A percentile compares a stretch with the other conserved stretches of the same genome.
These are phyloP conservation scores for Hydnum rufescens DNA, from an alignment of 768 basidiomycete genomes.

Conservation along the genomic window DNA sequence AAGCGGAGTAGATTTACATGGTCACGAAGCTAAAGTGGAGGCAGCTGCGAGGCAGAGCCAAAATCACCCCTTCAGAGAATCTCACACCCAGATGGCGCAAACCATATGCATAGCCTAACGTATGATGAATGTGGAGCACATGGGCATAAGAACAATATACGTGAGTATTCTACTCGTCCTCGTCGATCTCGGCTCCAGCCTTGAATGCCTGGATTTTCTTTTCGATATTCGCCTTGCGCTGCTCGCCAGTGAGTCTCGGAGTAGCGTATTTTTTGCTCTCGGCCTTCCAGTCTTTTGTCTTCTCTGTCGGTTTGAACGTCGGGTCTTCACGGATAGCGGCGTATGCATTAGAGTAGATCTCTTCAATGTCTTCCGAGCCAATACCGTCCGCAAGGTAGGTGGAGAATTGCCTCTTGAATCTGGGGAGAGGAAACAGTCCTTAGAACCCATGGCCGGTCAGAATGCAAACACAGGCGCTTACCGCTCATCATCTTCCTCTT, in stretches of 20 bases:
- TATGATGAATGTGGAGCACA: not conserved
- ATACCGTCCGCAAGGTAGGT: slow-evolving; percentile 89
- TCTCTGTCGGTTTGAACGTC: slow-evolving; percentile 71
- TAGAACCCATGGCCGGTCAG: not conserved
- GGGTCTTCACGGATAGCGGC: slow-evolving; percentile 94
- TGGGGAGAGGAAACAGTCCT: slow-evolving; percentile 15
- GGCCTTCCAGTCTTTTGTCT: slow-evolving; percentile 79
- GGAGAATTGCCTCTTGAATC: slow-evolving; percentile 95
- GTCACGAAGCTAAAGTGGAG: too few relatives aligned
- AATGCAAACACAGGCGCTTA: slow-evolving; percentile 18
- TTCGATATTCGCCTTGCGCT: slow-evolving; percentile 66
- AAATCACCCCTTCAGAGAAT: too few relatives aligned
- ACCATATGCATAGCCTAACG: too few relatives aligned
- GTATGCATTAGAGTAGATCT: slow-evolving; percentile 83
- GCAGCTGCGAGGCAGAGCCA: too few relatives aligned
- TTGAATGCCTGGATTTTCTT: slow-evolving; percentile 84
- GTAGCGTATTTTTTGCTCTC: slow-evolving; percentile 57
- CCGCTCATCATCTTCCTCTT: slow-evolving; percentile 99
- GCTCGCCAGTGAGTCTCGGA: slow-evolving; percentile 45
- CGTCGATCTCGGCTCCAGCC: slow-evolving; percentile 28
- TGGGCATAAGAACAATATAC: not conserved
- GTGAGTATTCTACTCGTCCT: not conserved
- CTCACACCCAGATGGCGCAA: too few relatives aligned
- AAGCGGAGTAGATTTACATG: too few relatives aligned
- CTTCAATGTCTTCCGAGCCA: slow-evolving; percentile 92